Base-by-base conservation (phyloP, 1,284 basidiomycete genomes). In the Rhodofomes roseus region DNA sequence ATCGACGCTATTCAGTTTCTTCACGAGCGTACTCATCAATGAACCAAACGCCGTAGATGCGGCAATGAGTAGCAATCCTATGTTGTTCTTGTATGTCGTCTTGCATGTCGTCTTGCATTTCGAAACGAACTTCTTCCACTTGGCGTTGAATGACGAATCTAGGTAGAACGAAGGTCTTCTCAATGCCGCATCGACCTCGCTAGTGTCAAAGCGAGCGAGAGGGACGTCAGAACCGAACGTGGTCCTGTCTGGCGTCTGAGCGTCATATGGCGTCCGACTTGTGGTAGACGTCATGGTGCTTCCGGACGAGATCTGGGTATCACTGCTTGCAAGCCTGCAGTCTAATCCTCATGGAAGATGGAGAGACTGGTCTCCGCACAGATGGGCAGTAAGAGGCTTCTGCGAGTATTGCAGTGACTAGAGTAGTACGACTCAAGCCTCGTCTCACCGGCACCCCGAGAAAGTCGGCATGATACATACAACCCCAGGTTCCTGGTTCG, bases 31-130 rank as follows among this genome's bases (percentile, higher is more conserved):
- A 60, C 83, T 83, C 80, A 86, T 85, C 27, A 80, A 65, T 7
- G 86, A 80, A 56, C 87, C 83, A 71, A 89, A 88, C 16, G 80
- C 76, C 68, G 89, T 84, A 12, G 86, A 75, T 1, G 75, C 72
- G 20, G 81, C 81, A 29, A 91, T 79, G 31, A 89, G 74, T 36
- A 89, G 71, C 57, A 92, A 69, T 14, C 89, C 89, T 1, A 78
- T 72, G 70, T 91, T 91, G 57, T 71, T 71, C 43, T 69, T 58
- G 56, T 71, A 60, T 14, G 60, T 44, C 22, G 50, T 55, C 43
- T 69, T 58, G 56, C 71, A 60, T 14, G 60, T 44, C 22, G 50
- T 55, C 5, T 31, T 43, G 40, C 50, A 57, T 40, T 25, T 50
- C 9, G 43, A 37, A 14, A 34, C 23, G 34, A 60, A 55, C 29